Conservation (phyloP, 148 eudicot species). For the Polygonum aviculare region DNA sequence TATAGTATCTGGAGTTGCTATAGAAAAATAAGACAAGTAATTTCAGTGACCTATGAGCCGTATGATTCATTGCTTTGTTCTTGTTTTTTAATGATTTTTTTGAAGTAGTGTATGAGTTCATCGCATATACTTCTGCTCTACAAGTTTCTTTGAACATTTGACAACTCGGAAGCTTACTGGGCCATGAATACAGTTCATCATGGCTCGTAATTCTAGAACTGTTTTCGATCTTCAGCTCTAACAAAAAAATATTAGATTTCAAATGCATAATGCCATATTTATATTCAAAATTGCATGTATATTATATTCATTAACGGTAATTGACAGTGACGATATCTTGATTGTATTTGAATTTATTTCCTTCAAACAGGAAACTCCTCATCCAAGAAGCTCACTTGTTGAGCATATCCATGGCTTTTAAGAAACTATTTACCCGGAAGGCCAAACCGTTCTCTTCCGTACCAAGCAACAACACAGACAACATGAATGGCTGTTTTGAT, state of each 20-base stretch:
- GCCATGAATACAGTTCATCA: not conserved
- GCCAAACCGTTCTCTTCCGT: constrained; percentile 27
- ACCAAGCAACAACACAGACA: constrained; percentile 23
- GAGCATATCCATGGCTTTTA: constrained; percentile 33
- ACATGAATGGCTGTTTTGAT: constrained; percentile 43
- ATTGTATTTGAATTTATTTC: not conserved
- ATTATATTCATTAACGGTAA: not conserved
- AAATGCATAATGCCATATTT: not conserved
- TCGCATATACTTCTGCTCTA: not conserved
- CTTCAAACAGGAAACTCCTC: not conserved
- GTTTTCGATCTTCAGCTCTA: not conserved
- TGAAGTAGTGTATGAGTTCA: not conserved
- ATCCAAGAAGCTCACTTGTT: not conserved
- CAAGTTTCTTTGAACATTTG: not conserved
- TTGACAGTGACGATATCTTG: not conserved
- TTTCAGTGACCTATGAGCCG: not conserved
- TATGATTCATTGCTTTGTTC: not conserved
- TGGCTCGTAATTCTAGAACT: not conserved
- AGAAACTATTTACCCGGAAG: constrained; percentile 27
- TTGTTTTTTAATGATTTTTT: not conserved
- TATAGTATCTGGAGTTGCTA: not conserved
- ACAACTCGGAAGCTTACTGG: not conserved
- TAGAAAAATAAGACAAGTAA: not conserved
- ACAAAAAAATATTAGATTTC: not conserved
- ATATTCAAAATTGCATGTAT: not conserved